phyloP scores from a whole-genome alignment of 2,329 filamentous ascomycete genomes.

The Diaporthe eres region DNA sequence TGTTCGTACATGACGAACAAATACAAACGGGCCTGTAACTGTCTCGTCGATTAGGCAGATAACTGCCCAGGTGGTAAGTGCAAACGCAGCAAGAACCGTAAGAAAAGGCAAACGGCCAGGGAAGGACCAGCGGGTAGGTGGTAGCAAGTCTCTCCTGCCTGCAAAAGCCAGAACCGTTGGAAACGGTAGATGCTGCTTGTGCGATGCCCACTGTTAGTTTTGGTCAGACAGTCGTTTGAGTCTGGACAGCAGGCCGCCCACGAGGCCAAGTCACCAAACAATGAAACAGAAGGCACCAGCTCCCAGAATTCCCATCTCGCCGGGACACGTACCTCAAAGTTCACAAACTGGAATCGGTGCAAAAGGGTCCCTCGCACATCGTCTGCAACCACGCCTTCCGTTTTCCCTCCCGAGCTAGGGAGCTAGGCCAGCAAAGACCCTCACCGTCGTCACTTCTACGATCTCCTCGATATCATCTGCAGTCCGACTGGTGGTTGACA shows the following conservation, averaged over 20 bases:
- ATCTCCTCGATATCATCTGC: background rate
- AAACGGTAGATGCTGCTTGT: background rate
- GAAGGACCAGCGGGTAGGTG: accelerated
- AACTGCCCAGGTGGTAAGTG: background rate
- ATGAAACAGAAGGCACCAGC: background rate
- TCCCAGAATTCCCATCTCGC: background rate
- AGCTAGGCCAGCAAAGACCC: background rate
- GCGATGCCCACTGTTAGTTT: background rate
- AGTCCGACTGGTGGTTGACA: accelerated
- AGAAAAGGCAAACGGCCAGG: too few relatives aligned
- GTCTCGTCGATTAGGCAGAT: background rate
- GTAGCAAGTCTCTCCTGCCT: too few relatives aligned
- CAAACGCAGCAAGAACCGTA: too few relatives aligned
- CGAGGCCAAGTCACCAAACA: accelerated
- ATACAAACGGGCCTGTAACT: background rate
- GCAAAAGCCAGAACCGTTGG: background rate
- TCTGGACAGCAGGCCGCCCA: background rate
- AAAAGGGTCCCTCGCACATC: background rate
- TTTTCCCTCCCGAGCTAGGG: too few relatives aligned
- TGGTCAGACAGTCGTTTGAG: too few relatives aligned
- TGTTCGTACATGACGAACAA: background rate
- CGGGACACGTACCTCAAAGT: background rate
- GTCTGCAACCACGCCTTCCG: background rate
- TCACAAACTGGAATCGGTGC: background rate
- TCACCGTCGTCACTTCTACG: background rate